Percentiles rank a stretch among this genome's conserved stretches.
These are phyloP conservation scores for Spencermartinsiella europaea DNA, from an alignment of 805 yeast species.

Conservation along the genomic window DNA sequence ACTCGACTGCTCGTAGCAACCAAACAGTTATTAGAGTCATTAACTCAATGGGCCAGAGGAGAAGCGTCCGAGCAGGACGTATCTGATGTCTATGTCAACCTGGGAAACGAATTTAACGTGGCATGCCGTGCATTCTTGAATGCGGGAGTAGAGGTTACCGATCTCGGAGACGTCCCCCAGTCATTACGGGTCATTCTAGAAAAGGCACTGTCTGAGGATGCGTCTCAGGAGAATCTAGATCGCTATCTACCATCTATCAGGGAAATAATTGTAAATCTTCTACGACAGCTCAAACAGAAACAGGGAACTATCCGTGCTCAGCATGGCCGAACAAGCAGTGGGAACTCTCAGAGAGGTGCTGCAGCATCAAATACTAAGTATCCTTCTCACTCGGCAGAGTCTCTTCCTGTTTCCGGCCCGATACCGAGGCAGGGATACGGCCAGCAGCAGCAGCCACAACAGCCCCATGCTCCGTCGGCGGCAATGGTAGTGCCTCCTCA, in stretches of 20 bases:
- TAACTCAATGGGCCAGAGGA: slow-evolving; percentile 85
- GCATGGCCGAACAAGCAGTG: slow-evolving; percentile 1
- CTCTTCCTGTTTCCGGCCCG: not conserved
- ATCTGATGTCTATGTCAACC: slow-evolving; percentile 81
- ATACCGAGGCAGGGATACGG: not conserved
- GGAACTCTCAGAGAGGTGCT: not conserved
- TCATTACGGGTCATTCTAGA: slow-evolving; percentile 75
- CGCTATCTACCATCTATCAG: slow-evolving; percentile 77
- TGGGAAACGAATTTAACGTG: slow-evolving; percentile 90
- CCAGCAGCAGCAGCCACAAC: not conserved
- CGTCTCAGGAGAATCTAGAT: slow-evolving; percentile 78
- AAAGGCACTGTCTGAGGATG: slow-evolving; percentile 76
- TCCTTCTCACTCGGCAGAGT: not conserved
- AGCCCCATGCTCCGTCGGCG: not conserved
- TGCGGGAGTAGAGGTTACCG: slow-evolving; percentile 76
- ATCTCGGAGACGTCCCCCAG: slow-evolving; percentile 87
- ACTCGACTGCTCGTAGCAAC: slow-evolving; percentile 80
- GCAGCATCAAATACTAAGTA: not conserved
- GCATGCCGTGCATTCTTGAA: slow-evolving; percentile 73
- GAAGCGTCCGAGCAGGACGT: slow-evolving; percentile 78
- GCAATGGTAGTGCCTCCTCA: not conserved
- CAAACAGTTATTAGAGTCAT: slow-evolving; percentile 75
- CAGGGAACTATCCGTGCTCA: slow-evolving; percentile 49
- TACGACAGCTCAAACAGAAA: slow-evolving; percentile 75
- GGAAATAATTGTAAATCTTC: slow-evolving; percentile 73